Evolutionary conservation across 2,329 filamentous ascomycete genomes (phyloP).

Genomic region (Claviceps quebecensis): DNA sequence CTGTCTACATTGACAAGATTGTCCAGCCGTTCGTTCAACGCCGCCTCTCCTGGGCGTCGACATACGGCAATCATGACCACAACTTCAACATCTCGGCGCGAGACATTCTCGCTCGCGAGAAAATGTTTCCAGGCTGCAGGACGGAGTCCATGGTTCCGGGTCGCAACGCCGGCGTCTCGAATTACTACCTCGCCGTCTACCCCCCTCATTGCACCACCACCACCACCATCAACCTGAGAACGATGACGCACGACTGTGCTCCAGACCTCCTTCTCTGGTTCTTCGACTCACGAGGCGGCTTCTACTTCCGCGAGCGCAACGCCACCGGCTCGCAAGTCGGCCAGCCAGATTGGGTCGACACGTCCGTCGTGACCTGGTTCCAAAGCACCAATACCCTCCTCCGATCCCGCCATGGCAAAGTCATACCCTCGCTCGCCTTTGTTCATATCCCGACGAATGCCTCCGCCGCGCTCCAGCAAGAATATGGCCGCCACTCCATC

Average conservation of each 20-base stretch:
- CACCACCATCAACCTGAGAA: background rate
- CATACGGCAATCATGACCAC: conserved; percentile 60
- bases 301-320: conserved; percentile 28
- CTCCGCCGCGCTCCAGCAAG: conserved; percentile 24
- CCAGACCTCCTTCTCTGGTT: conserved; percentile 50
- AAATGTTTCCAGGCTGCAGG: conserved; percentile 21
- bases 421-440: conserved; percentile 32
- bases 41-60: conserved; percentile 47
- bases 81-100: conserved; percentile 40
- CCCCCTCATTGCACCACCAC: conserved; percentile 16
- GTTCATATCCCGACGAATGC: conserved; percentile 34
- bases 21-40: conserved; percentile 42
- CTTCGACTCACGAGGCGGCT: conserved; percentile 52
- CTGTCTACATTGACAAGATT: conserved; percentile 43
- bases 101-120: conserved; percentile 28
- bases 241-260: conserved; percentile 14
- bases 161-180: conserved; percentile 26
- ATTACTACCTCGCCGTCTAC: conserved; percentile 34
- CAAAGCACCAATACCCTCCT: conserved; percentile 18
- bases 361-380: conserved; percentile 32
- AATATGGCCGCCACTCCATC: conserved; percentile 13
- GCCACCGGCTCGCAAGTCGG: conserved; percentile 16
- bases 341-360: conserved; percentile 32
- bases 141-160: conserved; percentile 26
- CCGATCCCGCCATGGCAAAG: conserved; percentile 15